Percentiles rank a stretch among this genome's conserved stretches.
Evolutionary conservation across 495 filamentous ascomycete genomes (phyloP).

Genomic region (Tirmania nivea): DNA sequence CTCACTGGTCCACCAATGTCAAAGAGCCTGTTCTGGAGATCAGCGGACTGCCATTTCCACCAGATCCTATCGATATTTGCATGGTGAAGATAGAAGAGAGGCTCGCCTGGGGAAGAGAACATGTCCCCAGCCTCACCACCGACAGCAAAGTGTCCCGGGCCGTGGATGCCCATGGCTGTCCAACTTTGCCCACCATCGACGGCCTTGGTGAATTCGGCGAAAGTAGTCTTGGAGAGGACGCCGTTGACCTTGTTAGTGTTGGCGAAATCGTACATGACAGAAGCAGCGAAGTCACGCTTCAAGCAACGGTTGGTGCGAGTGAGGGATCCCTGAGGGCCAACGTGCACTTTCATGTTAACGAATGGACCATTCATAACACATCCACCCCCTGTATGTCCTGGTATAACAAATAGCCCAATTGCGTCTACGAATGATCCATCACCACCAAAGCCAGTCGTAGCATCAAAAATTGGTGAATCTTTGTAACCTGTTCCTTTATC

Average conservation of each 20-base stretch:
- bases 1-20: background rate
- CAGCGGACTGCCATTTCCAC: slow-evolving; percentile 33
- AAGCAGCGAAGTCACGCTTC: background rate
- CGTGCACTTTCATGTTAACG: slow-evolving; percentile 14
- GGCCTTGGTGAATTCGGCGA: slow-evolving; percentile 7
- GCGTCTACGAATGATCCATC: slow-evolving; percentile 15
- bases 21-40: slow-evolving; percentile 12
- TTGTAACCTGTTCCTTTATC: slow-evolving; percentile 12
- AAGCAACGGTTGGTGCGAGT: slow-evolving; percentile 7
- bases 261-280: slow-evolving; percentile 2
- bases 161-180: slow-evolving; percentile 37
- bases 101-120: slow-evolving; percentile 21
- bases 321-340: background rate
- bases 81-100: slow-evolving; percentile 37
- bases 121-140: slow-evolving; percentile 19
- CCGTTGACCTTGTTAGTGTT: slow-evolving; percentile 6
- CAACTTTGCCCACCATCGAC: slow-evolving; percentile 28
- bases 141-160: slow-evolving; percentile 42
- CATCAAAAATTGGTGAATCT: slow-evolving; percentile 20
- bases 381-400: slow-evolving; percentile 7
- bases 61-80: slow-evolving; percentile 34
- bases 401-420: background rate
- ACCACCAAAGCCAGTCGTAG: slow-evolving; percentile 23
- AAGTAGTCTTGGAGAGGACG: slow-evolving; percentile 7
- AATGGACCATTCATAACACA: slow-evolving; percentile 27